These are phyloP conservation scores for Kernera saxatilis DNA, from an alignment of 345 rosid species.

Conservation along the genomic window DNA sequence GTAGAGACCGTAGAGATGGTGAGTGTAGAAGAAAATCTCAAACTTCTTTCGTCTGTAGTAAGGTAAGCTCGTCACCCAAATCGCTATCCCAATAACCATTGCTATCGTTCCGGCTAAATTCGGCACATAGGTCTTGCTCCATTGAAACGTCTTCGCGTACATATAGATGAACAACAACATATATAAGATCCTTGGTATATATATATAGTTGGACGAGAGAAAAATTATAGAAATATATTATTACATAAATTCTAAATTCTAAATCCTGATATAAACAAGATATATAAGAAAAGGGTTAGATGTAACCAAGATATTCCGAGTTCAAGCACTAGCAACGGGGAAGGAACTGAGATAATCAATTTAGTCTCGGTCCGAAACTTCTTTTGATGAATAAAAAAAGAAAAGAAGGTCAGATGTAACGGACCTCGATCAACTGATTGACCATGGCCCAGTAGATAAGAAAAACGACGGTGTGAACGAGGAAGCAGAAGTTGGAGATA, in stretches of 20 bases:
- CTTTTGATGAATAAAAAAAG: too few relatives aligned
- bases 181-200: background rate
- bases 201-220: background rate
- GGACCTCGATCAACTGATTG: background rate
- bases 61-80: constrained; percentile 47
- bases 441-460: background rate
- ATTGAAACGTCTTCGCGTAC: constrained; percentile 33
- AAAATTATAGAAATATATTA: too few relatives aligned
- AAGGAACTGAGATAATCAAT: too few relatives aligned
- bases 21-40: constrained; percentile 40
- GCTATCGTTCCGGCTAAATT: constrained; percentile 52
- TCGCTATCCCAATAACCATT: constrained; percentile 30
- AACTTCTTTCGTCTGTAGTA: constrained; percentile 39
- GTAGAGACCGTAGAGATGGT: constrained; percentile 17
- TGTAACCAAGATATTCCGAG: too few relatives aligned
- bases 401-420: background rate
- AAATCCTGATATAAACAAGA: too few relatives aligned
- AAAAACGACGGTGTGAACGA: background rate
- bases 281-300: too few relatives aligned
- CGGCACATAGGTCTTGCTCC: constrained; percentile 39
- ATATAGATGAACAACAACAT: background rate
- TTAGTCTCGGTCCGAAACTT: too few relatives aligned
- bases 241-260: background rate
- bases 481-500: background rate
- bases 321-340: too few relatives aligned